phyloP scores from a whole-genome alignment of 768 basidiomycete genomes.

The Exidia glandulosa region DNA sequence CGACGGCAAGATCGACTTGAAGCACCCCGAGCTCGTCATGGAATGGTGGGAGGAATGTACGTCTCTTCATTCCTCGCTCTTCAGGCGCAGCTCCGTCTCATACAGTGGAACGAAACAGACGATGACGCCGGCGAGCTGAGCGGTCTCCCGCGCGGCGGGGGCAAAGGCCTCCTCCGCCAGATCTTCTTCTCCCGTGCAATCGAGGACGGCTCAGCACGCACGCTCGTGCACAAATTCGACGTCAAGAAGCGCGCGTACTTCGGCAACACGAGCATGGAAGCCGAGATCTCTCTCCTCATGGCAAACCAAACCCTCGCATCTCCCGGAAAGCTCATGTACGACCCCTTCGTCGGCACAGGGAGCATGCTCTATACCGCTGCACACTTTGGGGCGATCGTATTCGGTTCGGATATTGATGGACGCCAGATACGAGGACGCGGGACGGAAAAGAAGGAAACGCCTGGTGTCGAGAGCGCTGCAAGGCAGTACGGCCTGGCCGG shows the following conservation, averaged over 20 bases:
- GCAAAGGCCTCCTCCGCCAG: slow-evolving; percentile 56
- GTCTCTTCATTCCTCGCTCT: slow-evolving; percentile 20
- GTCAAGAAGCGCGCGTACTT: slow-evolving; percentile 86
- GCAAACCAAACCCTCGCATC: slow-evolving; percentile 84
- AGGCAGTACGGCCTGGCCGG: slow-evolving; percentile 68
- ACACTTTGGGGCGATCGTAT: slow-evolving; percentile 75
- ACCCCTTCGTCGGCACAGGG: slow-evolving; percentile 91
- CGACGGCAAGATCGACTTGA: slow-evolving; percentile 71
- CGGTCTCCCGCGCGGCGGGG: slow-evolving; percentile 26
- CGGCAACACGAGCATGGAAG: slow-evolving; percentile 97
- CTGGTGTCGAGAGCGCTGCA: slow-evolving; percentile 74
- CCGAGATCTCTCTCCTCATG: slow-evolving; percentile 92
- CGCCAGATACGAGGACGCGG: slow-evolving; percentile 97
- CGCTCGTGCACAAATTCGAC: slow-evolving; percentile 58
- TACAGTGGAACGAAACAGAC: slow-evolving; percentile 25
- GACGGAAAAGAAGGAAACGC: slow-evolving; percentile 22
- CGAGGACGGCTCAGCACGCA: slow-evolving; percentile 54
- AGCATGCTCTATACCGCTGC: slow-evolving; percentile 84
- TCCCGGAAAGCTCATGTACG: slow-evolving; percentile 86
- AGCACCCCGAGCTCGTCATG: slow-evolving; percentile 59
- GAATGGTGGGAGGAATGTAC: slow-evolving; percentile 83
- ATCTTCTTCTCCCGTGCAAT: slow-evolving; percentile 81
- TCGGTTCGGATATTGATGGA: slow-evolving; percentile 95
- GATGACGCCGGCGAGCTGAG: slow-evolving; percentile 29
- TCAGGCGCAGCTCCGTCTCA: not conserved